A percentile compares a stretch with the other conserved stretches of the same genome.
These are phyloP conservation scores for Tubosaeta sp. DNA, from an alignment of 768 basidiomycete genomes.

Conservation along the genomic window DNA sequence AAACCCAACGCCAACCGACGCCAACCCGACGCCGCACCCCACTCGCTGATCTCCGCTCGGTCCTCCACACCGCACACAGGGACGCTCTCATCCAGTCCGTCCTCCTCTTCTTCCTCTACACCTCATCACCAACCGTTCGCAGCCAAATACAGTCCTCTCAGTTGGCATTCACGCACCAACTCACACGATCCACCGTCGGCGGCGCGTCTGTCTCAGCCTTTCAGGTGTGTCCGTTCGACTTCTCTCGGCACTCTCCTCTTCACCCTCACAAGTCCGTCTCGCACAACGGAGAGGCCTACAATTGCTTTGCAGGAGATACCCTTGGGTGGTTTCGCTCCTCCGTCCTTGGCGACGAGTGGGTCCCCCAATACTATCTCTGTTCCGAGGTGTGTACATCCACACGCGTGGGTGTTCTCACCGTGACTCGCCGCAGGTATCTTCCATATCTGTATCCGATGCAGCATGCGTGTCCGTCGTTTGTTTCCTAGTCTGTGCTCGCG, in stretches of 20 bases:
- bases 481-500: background rate
- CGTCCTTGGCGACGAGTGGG: conserved; percentile 32
- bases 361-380: conserved; percentile 38
- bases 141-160: conserved; percentile 42
- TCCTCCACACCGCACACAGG: conserved; percentile 15
- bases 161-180: conserved; percentile 35
- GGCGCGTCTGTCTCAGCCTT: conserved; percentile 44
- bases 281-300: conserved; percentile 30
- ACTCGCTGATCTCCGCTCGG: conserved; percentile 15
- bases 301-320: conserved; percentile 46
- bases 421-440: conserved; percentile 39
- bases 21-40: background rate
- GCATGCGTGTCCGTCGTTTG: conserved; percentile 43
- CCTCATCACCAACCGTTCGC: background rate
- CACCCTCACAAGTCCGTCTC: conserved; percentile 29
- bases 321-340: conserved; percentile 49
- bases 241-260: background rate
- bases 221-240: conserved; percentile 31
- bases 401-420: background rate
- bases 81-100: conserved; percentile 27
- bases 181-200: conserved; percentile 23
- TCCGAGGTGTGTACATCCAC: conserved; percentile 14
- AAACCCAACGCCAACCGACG: background rate
- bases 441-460: conserved; percentile 45
- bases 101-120: background rate